Evolutionary conservation across 139 green algal genomes (phyloP).

Genomic region (Chlorella sp.): DNA sequence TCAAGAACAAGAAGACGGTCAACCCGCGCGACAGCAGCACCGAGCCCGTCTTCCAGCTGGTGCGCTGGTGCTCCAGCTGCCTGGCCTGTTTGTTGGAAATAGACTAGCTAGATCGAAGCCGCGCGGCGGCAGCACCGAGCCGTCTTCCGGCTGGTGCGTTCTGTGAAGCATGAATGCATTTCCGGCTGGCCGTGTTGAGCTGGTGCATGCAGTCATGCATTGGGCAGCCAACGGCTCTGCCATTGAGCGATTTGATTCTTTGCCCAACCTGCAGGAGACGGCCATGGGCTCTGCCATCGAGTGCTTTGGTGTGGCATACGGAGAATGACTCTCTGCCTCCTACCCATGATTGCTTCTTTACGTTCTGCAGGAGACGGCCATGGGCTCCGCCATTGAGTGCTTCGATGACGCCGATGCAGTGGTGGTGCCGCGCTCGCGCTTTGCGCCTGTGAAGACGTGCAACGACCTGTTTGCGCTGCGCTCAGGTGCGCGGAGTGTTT

Average conservation of each 20-base stretch:
- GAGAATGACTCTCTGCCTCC: no score
- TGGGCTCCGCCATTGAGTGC: slow-evolving; percentile 85
- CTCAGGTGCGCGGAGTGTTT: slow-evolving; percentile 52
- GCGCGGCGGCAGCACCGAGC: no score
- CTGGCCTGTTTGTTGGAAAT: no score
- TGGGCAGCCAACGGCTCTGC: slow-evolving; percentile 49
- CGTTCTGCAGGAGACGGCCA: slow-evolving; percentile 18
- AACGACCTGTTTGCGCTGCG: slow-evolving; percentile 89
- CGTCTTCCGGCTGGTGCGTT: no score
- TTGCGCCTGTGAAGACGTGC: slow-evolving; percentile 96
- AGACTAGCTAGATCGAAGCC: no score
- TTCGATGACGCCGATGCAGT: slow-evolving; percentile 85
- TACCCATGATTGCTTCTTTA: no score
- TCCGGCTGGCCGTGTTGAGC: no score
- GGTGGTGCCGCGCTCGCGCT: slow-evolving; percentile 87
- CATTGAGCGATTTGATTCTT: slow-evolving; percentile 75
- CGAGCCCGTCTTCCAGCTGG: slow-evolving; percentile 85
- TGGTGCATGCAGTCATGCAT: not conserved
- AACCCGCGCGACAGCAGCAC: slow-evolving; percentile 83
- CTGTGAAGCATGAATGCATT: no score
- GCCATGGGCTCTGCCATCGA: slow-evolving; percentile 76
- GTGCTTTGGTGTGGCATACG: slow-evolving; percentile 37
- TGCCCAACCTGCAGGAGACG: slow-evolving; percentile 4
- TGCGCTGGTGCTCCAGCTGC: not conserved
- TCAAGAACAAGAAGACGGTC: slow-evolving; percentile 97